These are phyloP conservation scores for Rhodotorula kratochvilovae DNA, from an alignment of 768 basidiomycete genomes.

Conservation along the genomic window DNA sequence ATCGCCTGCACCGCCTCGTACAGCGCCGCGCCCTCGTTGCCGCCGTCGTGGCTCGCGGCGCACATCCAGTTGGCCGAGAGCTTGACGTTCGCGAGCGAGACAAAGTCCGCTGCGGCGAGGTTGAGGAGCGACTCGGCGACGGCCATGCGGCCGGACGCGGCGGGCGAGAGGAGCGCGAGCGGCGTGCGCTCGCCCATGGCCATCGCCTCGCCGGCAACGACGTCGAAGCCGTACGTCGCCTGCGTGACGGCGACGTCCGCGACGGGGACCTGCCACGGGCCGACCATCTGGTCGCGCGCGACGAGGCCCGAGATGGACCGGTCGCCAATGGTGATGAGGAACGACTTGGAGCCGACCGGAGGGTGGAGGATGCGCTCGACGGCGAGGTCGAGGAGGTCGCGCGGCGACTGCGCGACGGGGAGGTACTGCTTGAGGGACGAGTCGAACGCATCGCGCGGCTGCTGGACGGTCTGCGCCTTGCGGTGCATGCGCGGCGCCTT, in stretches of 20 bases:
- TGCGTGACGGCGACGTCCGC: constrained; percentile 95
- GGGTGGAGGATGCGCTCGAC: constrained; percentile 77
- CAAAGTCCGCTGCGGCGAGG: constrained; percentile 72
- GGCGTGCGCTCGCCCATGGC: constrained; percentile 97
- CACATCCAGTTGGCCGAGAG: constrained; percentile 99
- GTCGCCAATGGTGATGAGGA: constrained; percentile 98
- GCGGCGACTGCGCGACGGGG: constrained; percentile 46
- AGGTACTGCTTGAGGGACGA: constrained; percentile 64
- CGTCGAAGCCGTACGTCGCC: constrained; percentile 87
- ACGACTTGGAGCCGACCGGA: constrained; percentile 88
- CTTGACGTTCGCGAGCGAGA: constrained; percentile 69
- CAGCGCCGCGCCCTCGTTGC: constrained; percentile 77
- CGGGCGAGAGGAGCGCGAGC: constrained; percentile 75
- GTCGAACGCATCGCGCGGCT: constrained; percentile 61
- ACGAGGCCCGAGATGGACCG: constrained; percentile 89
- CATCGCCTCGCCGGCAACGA: constrained; percentile 86
- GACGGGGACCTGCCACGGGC: constrained; percentile 96
- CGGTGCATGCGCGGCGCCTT: constrained; percentile 89
- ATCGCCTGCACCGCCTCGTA: constrained; percentile 81
- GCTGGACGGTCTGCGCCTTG: constrained; percentile 56
- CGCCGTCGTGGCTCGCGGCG: constrained; percentile 65
- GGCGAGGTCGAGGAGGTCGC: constrained; percentile 56
- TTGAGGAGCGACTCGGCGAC: constrained; percentile 91
- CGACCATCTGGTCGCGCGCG: constrained; percentile 96
- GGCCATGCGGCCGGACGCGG: constrained; percentile 92